Evolutionary conservation across 352 stramenopile species (phyloP).

Genomic region (Nothophytophthora sp.): DNA sequence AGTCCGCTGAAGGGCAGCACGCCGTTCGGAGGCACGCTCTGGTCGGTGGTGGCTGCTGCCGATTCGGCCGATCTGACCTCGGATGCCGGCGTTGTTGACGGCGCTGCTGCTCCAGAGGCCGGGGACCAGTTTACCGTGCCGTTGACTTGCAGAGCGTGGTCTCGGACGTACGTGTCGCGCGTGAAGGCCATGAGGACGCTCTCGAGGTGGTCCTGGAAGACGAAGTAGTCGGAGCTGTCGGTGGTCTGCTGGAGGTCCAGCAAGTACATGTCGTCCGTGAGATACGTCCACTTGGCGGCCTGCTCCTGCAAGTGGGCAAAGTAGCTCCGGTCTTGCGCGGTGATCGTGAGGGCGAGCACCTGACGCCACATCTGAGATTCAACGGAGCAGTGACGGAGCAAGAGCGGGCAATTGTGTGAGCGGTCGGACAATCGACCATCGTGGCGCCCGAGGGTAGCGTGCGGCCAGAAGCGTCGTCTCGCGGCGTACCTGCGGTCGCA

Average conservation of each 20-base stretch:
- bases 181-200: conserved; percentile 77
- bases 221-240: conserved; percentile 81
- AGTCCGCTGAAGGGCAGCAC: conserved; percentile 75
- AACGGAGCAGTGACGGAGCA: background rate
- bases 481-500: conserved; percentile 46
- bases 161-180: conserved; percentile 48
- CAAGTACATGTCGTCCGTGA: conserved; percentile 81
- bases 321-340: conserved; percentile 35
- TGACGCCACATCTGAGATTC: conserved; percentile 68
- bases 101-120: background rate
- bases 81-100: background rate
- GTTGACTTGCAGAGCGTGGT: conserved; percentile 51
- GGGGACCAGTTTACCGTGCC: conserved; percentile 33
- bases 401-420: background rate
- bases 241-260: conserved; percentile 79
- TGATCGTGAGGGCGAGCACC: conserved; percentile 38
- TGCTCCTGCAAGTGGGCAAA: conserved; percentile 52
- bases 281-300: conserved; percentile 38
- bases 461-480: too few species aligned
- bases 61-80: background rate
- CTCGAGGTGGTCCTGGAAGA: conserved; percentile 79
- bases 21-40: conserved; percentile 59
- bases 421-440: background rate
- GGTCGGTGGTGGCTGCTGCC: background rate
- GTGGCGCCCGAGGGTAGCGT: background rate